These are phyloP conservation scores for Hypericum perforatum DNA, from an alignment of 345 rosid genomes.

Conservation along the genomic window DNA sequence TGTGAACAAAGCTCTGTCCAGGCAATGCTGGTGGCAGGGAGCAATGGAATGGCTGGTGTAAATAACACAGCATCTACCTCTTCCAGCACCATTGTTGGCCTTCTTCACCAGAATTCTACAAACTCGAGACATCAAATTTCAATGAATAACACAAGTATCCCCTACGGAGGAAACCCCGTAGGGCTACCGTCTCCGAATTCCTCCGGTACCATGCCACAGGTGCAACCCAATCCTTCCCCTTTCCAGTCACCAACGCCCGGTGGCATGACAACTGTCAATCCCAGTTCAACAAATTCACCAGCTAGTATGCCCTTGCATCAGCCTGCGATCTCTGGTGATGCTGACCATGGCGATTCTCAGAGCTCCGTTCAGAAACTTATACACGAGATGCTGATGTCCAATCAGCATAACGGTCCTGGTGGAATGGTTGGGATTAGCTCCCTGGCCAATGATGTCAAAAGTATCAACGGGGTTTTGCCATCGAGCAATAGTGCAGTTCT, in stretches of 20 bases:
- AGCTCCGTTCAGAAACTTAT: conserved; percentile 85
- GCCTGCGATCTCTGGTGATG: conserved; percentile 43
- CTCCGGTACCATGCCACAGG: conserved; percentile 56
- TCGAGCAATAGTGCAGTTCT: conserved; percentile 37
- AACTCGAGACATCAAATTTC: conserved; percentile 70
- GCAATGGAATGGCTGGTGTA: conserved; percentile 40
- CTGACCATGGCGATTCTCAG: conserved; percentile 51
- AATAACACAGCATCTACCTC: conserved; percentile 59
- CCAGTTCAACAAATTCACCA: conserved; percentile 47
- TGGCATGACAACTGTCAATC: conserved; percentile 42
- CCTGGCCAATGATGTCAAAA: conserved; percentile 48
- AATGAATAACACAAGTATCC: conserved; percentile 59
- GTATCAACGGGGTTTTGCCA: conserved; percentile 38
- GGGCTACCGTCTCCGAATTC: conserved; percentile 78
- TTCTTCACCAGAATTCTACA: conserved; percentile 86
- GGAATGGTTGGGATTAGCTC: conserved; percentile 50
- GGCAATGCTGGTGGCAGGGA: conserved; percentile 38
- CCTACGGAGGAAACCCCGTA: conserved; percentile 64
- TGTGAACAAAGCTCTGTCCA: conserved; percentile 47
- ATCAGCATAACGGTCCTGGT: conserved; percentile 44
- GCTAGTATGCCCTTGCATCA: conserved; percentile 52
- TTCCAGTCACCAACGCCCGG: conserved; percentile 66
- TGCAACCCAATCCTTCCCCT: conserved; percentile 49
- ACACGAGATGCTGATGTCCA: conserved; percentile 62
- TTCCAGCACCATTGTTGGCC: conserved; percentile 67